Conservation (phyloP, 257 asterid genomes). For the Cordia subcordata region DNA sequence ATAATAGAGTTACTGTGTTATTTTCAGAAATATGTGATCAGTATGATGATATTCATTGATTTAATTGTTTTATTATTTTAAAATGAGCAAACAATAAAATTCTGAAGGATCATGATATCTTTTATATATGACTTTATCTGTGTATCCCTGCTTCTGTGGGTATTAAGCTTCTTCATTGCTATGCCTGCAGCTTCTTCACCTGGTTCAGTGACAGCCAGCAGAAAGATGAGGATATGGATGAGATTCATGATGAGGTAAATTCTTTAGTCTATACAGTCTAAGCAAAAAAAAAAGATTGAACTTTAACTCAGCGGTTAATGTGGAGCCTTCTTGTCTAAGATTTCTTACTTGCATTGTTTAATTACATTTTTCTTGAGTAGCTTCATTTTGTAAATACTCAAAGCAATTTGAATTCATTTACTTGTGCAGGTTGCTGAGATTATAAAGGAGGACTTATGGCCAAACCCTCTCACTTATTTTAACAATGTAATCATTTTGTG, state of each 20-base stretch:
- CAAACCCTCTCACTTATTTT: slow-evolving; percentile 55
- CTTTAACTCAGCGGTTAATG: too few relatives aligned
- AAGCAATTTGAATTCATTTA: neutral
- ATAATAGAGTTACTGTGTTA: too few relatives aligned
- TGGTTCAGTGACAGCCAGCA: slow-evolving; percentile 68
- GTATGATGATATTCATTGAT: too few relatives aligned
- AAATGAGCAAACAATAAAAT: too few relatives aligned
- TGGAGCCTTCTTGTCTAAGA: too few relatives aligned
- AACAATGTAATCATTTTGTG: slow-evolving; percentile 27
- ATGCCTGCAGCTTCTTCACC: slow-evolving; percentile 71
- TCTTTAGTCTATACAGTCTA: neutral
- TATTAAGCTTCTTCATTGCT: neutral
- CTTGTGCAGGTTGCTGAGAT: slow-evolving; percentile 46
- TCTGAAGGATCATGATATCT: too few relatives aligned
- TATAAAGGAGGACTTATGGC: slow-evolving; percentile 66
- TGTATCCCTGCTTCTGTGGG: too few relatives aligned
- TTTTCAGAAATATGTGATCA: too few relatives aligned
- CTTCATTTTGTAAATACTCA: neutral
- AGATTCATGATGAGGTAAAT: slow-evolving; percentile 81
- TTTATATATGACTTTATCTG: too few relatives aligned
- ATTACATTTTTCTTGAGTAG: neutral
- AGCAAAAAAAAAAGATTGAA: neutral
- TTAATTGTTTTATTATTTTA: too few relatives aligned
- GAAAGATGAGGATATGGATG: slow-evolving; percentile 62
- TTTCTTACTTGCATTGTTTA: neutral